Evolutionary conservation across 768 basidiomycete genomes (phyloP), one percentile per base, ranked within the genome.

Genomic region (Amanita pseudoporphyria): DNA sequence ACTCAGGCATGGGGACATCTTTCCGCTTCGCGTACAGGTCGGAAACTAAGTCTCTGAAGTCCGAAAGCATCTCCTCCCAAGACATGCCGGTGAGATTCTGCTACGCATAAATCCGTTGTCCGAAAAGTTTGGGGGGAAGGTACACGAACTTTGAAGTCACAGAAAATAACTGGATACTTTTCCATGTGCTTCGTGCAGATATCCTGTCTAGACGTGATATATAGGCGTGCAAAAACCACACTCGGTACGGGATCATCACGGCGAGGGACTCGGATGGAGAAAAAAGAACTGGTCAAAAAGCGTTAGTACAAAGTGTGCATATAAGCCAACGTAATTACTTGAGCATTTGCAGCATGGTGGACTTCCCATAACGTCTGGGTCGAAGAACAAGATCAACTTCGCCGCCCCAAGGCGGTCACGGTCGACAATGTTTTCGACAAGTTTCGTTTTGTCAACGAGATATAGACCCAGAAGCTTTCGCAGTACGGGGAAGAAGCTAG

Each of bases 351-450:
- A n/a, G n/a, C n/a, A n/a, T n/a, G n/a, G n/a, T n/a, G n/a, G n/a
- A n/a, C n/a, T n/a, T n/a, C n/a, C n/a, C n/a, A n/a, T n/a, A n/a
- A n/a, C n/a, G n/a, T n/a, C n/a, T n/a, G n/a, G n/a, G n/a, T n/a
- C n/a, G n/a, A n/a, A n/a, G n/a, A n/a, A n/a, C n/a, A n/a, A n/a
- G n/a, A n/a, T n/a, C n/a, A n/a, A n/a, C n/a, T n/a, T n/a, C 51
- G 12, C 42, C 39, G 7, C 14, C 9, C 21, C n/a, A n/a, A 53
- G 33, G 46, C 52, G 36, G 39, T 33, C 9, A 41, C 6, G 13
- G 33, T 21, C 40, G 35, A 52, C 46, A 36, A 55, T 52, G 7
- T 52, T 55, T 53, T 55, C 54, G 54, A 55, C 49, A 55, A 55
- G 46, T n/a, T n/a, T n/a, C n/a, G n/a, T n/a, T n/a, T n/a, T n/a